phyloP scores from a whole-genome alignment of 768 basidiomycete species.

The Daedaleopsis nitida region DNA sequence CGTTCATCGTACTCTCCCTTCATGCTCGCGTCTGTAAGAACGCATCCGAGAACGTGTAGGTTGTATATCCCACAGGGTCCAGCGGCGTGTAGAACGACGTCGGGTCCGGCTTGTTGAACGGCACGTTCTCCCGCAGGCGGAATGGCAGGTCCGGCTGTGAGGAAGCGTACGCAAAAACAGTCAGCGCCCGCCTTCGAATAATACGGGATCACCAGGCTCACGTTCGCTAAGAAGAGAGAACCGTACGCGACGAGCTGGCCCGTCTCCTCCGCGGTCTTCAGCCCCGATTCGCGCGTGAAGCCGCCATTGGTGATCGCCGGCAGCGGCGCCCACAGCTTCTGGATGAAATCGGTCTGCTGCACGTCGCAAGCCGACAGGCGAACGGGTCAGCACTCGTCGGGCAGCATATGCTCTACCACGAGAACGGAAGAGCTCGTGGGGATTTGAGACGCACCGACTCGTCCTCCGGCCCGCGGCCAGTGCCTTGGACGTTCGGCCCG shows the following conservation, averaged over 20 bases:
- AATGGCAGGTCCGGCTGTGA: slow-evolving; percentile 44
- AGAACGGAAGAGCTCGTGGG: too few relatives aligned
- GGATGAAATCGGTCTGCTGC: slow-evolving; percentile 17
- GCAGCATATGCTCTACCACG: too few relatives aligned
- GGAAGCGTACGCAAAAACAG: too few relatives aligned
- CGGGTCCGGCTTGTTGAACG: slow-evolving; percentile 36
- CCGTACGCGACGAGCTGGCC: slow-evolving; percentile 24
- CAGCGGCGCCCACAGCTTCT: slow-evolving; percentile 7
- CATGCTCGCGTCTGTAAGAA: slow-evolving; percentile 1
- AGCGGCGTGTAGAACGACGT: slow-evolving; percentile 41
- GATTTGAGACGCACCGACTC: background rate
- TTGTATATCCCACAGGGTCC: slow-evolving; percentile 29
- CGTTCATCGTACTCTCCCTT: background rate
- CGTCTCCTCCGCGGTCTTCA: slow-evolving; percentile 17
- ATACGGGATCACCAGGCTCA: slow-evolving; percentile 13
- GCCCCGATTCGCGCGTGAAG: slow-evolving; percentile 19
- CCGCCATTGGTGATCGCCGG: slow-evolving; percentile 18
- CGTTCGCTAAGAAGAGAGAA: slow-evolving; percentile 29
- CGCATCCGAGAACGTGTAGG: slow-evolving; percentile 19
- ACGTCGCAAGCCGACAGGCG: too few relatives aligned
- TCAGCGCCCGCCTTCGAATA: too few relatives aligned
- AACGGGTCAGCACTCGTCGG: background rate
- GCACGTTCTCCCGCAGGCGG: slow-evolving; percentile 36
- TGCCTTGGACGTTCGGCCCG: slow-evolving; percentile 26
- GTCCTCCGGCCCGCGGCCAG: slow-evolving; percentile 3